Evolutionary conservation across 1,284 basidiomycete genomes (phyloP).

Genomic region (Sparassis latifolia): DNA sequence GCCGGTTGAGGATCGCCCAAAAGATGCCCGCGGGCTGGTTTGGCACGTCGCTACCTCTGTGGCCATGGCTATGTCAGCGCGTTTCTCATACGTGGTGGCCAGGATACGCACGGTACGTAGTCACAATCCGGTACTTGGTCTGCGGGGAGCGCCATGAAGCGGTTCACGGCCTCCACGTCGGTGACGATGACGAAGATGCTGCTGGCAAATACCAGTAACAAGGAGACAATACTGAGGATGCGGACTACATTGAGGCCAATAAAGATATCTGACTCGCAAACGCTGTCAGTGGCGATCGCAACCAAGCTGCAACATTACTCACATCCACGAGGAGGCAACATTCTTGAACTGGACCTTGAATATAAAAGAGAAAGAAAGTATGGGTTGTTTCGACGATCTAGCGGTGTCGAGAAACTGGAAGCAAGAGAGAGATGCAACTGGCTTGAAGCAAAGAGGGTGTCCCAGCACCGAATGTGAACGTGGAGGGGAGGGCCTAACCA

Average conservation of each 20-base stretch:
- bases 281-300: neutral
- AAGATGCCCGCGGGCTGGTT: slow-evolving; percentile 85
- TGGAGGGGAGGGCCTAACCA: slow-evolving; percentile 4
- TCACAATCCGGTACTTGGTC: slow-evolving; percentile 50
- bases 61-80: slow-evolving; percentile 2
- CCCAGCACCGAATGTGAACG: slow-evolving; percentile 12
- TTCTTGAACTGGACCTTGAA: slow-evolving; percentile 10
- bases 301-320: slow-evolving; percentile 13
- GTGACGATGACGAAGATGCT: slow-evolving; percentile 77
- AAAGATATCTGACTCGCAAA: slow-evolving; percentile 50
- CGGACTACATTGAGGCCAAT: slow-evolving; percentile 77
- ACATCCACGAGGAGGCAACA: slow-evolving; percentile 35
- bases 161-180: slow-evolving; percentile 74
- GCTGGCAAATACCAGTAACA: slow-evolving; percentile 75
- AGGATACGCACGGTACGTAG: slow-evolving; percentile 62
- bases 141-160: slow-evolving; percentile 39
- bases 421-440: neutral
- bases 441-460: slow-evolving; percentile 6
- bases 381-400: neutral
- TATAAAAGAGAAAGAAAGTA: neutral
- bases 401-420: neutral
- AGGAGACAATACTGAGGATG: slow-evolving; percentile 69
- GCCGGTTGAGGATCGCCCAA: slow-evolving; percentile 80
- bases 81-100: neutral
- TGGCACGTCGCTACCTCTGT: slow-evolving; percentile 76